These are phyloP conservation scores for Acer saccharum DNA, from an alignment of 345 rosid species.

Conservation along the genomic window DNA sequence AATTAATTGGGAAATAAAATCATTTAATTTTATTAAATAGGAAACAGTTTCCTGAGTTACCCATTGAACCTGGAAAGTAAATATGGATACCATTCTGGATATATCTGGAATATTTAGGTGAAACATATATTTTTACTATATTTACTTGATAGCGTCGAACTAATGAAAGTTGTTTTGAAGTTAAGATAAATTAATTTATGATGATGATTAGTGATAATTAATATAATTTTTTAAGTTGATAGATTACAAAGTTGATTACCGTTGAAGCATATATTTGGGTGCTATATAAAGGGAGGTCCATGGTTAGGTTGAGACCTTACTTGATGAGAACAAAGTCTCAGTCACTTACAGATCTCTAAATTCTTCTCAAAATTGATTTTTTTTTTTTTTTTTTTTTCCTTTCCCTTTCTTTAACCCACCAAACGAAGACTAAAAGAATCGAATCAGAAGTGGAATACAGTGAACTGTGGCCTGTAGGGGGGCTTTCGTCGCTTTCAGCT, in stretches of 20 bases:
- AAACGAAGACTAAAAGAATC: slow-evolving; percentile 33
- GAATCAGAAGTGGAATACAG: slow-evolving; percentile 40
- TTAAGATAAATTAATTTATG: background rate
- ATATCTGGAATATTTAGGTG: no score
- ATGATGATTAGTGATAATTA: background rate
- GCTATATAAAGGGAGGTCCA: slow-evolving; percentile 33
- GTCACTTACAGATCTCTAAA: slow-evolving; percentile 33
- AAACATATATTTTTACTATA: no score
- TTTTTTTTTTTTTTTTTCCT: background rate
- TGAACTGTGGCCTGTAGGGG: slow-evolving; percentile 16
- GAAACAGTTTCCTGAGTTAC: slow-evolving; percentile 8
- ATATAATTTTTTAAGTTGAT: background rate
- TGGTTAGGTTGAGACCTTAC: slow-evolving; percentile 21
- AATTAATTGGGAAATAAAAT: slow-evolving; percentile 41
- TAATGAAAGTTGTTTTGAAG: background rate
- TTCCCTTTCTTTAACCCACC: slow-evolving; percentile 18
- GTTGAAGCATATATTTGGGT: slow-evolving; percentile 24
- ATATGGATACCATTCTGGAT: no score
- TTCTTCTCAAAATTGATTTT: slow-evolving; percentile 5
- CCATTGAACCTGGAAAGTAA: no score
- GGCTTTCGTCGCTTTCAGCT: slow-evolving; percentile 37
- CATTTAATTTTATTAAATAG: no score
- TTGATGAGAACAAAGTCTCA: slow-evolving; percentile 42
- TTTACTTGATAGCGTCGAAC: background rate
- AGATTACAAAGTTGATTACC: background rate